These are phyloP conservation scores for Cryptococcus sp. DNA, from an alignment of 1,284 basidiomycete genomes.

Conservation along the genomic window DNA sequence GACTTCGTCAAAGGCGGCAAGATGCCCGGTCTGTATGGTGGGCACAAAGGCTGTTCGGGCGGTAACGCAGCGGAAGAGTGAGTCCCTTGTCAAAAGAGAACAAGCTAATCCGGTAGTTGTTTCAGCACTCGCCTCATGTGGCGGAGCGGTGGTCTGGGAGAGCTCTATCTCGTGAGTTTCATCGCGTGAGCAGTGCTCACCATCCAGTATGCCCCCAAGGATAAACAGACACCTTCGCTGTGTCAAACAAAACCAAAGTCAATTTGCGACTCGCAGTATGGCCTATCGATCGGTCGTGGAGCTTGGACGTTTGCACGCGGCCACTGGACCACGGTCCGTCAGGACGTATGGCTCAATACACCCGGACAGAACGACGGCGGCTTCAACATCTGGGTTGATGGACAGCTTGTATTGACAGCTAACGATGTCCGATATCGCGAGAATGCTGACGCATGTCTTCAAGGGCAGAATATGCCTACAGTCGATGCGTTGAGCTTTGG, in stretches of 20 bases:
- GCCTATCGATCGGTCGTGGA: constrained; percentile 27
- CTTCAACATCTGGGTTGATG: constrained; percentile 34
- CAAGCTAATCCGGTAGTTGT: constrained; percentile 25
- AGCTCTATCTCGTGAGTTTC: constrained; percentile 65
- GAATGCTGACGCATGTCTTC: constrained; percentile 18
- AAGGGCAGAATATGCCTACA: constrained; percentile 10
- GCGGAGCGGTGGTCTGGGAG: constrained; percentile 39
- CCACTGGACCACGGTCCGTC: constrained; percentile 26
- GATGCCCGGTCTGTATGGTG: constrained; percentile 50
- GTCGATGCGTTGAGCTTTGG: constrained; percentile 7
- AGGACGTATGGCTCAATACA: constrained; percentile 30
- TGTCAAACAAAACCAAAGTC: constrained; percentile 24
- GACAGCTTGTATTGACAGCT: constrained; percentile 15
- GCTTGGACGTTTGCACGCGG: constrained; percentile 22
- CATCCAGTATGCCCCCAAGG: constrained; percentile 28
- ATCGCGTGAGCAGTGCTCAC: not conserved
- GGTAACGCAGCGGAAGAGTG: constrained; percentile 39
- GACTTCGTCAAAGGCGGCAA: constrained; percentile 50
- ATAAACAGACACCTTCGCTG: constrained; percentile 24
- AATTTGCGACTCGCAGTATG: constrained; percentile 20
- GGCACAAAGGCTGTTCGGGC: constrained; percentile 51
- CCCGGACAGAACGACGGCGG: constrained; percentile 30
- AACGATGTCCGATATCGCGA: constrained; percentile 27
- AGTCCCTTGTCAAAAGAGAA: constrained; percentile 1
- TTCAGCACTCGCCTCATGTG: constrained; percentile 51